These are phyloP conservation scores for Colletotrichum phormii DNA, from an alignment of 2,329 filamentous ascomycete genomes.

Conservation along the genomic window DNA sequence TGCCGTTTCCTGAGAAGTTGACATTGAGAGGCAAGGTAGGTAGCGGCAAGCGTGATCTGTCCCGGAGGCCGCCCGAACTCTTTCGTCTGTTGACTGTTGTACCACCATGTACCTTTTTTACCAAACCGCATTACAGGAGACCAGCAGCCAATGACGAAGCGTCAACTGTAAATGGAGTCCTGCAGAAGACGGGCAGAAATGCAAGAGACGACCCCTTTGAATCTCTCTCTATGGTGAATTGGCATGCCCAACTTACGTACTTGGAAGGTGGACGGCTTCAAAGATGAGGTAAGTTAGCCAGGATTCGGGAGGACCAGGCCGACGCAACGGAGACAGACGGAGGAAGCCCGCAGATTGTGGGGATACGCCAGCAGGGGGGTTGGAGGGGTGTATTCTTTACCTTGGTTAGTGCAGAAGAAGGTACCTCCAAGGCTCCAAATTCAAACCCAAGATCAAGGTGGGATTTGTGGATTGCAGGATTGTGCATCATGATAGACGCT, in stretches of 20 bases:
- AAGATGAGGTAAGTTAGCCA: constrained; percentile 24
- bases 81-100: neutral
- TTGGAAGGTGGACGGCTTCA: neutral
- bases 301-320: constrained; percentile 30
- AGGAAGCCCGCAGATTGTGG: constrained; percentile 28
- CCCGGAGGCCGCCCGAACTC: constrained; percentile 30
- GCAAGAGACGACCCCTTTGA: neutral
- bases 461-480: neutral
- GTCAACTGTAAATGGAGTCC: neutral
- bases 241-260: neutral
- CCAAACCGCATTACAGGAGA: neutral
- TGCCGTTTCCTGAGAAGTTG: neutral
- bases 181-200: neutral
- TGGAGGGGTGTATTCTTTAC: neutral
- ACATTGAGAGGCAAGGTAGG: neutral
- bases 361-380: neutral
- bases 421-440: too few species aligned
- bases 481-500: neutral
- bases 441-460: too few species aligned
- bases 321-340: constrained; percentile 33
- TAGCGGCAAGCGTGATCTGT: neutral
- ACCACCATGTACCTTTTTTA: neutral
- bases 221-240: neutral
- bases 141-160: neutral
- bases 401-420: too few species aligned